Evolutionary conservation across 2,329 filamentous ascomycete species (phyloP), one percentile per base, ranked within the genome.

Genomic region (Fusarium pseudograminearum): DNA sequence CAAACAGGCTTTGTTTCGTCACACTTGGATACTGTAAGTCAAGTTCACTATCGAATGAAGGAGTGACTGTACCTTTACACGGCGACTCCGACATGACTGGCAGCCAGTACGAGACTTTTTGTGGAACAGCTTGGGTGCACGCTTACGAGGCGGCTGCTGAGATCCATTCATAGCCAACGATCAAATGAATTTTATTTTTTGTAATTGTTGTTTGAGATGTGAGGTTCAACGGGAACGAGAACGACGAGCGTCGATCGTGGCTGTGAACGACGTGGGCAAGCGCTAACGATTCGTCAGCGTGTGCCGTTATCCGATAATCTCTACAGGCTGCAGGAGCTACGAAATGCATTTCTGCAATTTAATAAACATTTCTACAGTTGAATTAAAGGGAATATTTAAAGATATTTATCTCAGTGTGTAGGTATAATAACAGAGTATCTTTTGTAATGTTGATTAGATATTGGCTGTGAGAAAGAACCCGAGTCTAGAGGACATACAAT

Each of bases 71-170:
- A 59, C 56, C 56, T 59, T 59, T 14, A 59, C 56, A 33, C 56
- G 50, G 11, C 56, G 56, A 38, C 41, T 56, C 20, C 56, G 56
- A 16, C 56, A 59, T 40, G 38, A 50, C 26, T 59, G 56, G 18
- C 56, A 59, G 12, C 56, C 56, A 14, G 50, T 59, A 20, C 56
- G 56, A 3, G 56, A 59, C 40, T 59, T 59, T 38, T 59, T 59
- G 50, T 59, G 56, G 33, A 45, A 59, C 33, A 59, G 18, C 26
- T 59, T 59, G 16, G 56, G 30, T 18, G 56, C 56, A 18, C 33
- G 40, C 56, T 56, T 59, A 26, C 48, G 50, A 6, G 56, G 50
- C 34, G 36, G 40, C 7, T 56, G 31, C 28, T 31, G 28, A 20
- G 16, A 12, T 3, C 30, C 44, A 31, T 33, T 15, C 54, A 57